Percentiles rank a stretch among this genome's conserved stretches.
These are phyloP conservation scores for Psilocybe tampanensis DNA, from an alignment of 768 basidiomycete genomes.

Conservation along the genomic window DNA sequence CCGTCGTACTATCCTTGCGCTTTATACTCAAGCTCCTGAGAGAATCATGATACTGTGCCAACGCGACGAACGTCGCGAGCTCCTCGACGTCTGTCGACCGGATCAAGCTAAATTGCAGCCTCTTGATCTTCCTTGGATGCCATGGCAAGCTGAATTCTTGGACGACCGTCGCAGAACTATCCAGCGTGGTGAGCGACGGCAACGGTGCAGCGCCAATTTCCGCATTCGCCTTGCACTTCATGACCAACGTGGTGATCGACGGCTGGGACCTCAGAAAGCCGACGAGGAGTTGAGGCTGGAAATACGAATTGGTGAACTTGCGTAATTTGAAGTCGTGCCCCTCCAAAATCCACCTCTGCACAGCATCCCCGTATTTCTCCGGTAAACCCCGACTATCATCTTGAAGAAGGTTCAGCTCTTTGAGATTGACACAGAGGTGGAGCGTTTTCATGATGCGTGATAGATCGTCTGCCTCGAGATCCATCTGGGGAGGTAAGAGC, in stretches of 20 bases:
- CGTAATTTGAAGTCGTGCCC: slow-evolving; percentile 22
- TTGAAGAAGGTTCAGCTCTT: slow-evolving; percentile 16
- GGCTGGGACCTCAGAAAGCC: slow-evolving; percentile 19
- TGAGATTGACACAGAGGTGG: slow-evolving; percentile 15
- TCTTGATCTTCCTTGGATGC: slow-evolving; percentile 14
- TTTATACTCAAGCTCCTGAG: slow-evolving; percentile 22
- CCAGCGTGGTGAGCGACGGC: slow-evolving; percentile 15
- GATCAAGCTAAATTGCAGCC: slow-evolving; percentile 19
- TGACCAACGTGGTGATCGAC: slow-evolving; percentile 9
- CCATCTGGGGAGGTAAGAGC: slow-evolving; percentile 19
- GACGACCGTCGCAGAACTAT: slow-evolving; percentile 17
- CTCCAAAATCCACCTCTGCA: slow-evolving; percentile 21
- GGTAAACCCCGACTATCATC: slow-evolving; percentile 2
- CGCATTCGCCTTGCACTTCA: slow-evolving; percentile 1
- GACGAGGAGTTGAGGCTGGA: slow-evolving; percentile 13
- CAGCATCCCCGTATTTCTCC: slow-evolving; percentile 13
- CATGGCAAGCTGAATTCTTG: slow-evolving; percentile 17
- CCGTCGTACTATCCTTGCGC: slow-evolving; percentile 11
- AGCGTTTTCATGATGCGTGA: slow-evolving; percentile 18
- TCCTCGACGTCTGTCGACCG: slow-evolving; percentile 20
- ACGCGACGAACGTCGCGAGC: slow-evolving; percentile 21
- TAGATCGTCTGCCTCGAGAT: slow-evolving; percentile 21
- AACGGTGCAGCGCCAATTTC: slow-evolving; percentile 14
- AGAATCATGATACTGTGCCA: slow-evolving; percentile 13
- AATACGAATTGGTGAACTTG: slow-evolving; percentile 26